These are phyloP conservation scores for Ustilago trichophora DNA, from an alignment of 1,284 basidiomycete species.

Conservation along the genomic window DNA sequence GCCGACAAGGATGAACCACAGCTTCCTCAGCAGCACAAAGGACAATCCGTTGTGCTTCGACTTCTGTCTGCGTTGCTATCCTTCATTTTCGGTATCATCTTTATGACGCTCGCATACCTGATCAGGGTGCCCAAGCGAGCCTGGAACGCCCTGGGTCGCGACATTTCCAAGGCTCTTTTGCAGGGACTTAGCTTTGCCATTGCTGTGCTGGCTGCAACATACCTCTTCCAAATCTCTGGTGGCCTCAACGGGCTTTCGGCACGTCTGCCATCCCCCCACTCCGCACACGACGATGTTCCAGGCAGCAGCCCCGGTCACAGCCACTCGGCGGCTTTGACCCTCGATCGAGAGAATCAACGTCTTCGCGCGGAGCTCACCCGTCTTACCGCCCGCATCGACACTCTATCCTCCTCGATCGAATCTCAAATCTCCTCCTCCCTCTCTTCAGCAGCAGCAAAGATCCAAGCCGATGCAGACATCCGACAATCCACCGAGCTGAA, in stretches of 20 bases:
- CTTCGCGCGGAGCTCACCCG: slow-evolving; percentile 24
- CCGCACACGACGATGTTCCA: slow-evolving; percentile 3
- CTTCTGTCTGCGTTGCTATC: not conserved
- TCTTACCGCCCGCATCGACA: slow-evolving; percentile 22
- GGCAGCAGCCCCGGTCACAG: not conserved
- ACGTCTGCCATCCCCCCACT: not conserved
- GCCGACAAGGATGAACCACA: not conserved
- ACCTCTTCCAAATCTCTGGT: not conserved
- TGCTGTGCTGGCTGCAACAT: not conserved
- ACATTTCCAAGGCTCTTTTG: not conserved
- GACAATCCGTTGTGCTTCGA: not conserved
- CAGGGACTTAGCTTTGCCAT: not conserved
- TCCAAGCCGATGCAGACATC: slow-evolving; percentile 18
- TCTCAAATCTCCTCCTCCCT: slow-evolving; percentile 24
- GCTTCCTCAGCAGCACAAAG: not conserved
- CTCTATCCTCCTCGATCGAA: slow-evolving; percentile 27
- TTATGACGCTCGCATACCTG: not conserved
- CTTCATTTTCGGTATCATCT: not conserved
- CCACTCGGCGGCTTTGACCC: slow-evolving; percentile 10
- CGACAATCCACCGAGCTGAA: slow-evolving; percentile 28
- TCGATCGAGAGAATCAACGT: slow-evolving; percentile 27
- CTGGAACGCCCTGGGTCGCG: slow-evolving; percentile 1
- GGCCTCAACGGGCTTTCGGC: not conserved
- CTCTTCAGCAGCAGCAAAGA: slow-evolving; percentile 19
- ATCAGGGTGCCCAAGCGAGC: not conserved